These are phyloP conservation scores for Xylaria sp. DNA, from an alignment of 2,329 filamentous ascomycete genomes.

Conservation along the genomic window DNA sequence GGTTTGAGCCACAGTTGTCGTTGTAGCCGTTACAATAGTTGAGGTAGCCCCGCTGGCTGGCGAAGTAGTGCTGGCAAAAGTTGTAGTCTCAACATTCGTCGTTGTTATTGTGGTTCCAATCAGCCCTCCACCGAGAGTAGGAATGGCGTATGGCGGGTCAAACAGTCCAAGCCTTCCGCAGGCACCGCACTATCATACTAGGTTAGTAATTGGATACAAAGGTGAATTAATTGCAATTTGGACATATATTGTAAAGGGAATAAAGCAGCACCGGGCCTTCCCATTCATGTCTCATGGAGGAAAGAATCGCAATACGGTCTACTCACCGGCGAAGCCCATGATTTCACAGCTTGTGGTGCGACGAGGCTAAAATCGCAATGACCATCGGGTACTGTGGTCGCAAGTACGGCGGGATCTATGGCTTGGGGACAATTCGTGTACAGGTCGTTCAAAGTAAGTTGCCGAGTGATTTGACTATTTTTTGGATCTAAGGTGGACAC, in stretches of 20 bases:
- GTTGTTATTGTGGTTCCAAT: slow-evolving; percentile 37
- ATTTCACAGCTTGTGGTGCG: slow-evolving; percentile 47
- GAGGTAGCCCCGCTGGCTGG: slow-evolving; percentile 27
- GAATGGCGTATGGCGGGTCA: slow-evolving; percentile 54
- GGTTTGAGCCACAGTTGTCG: slow-evolving; percentile 35
- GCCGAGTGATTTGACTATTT: slow-evolving; percentile 40
- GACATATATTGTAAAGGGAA: background rate
- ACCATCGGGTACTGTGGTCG: slow-evolving; percentile 45
- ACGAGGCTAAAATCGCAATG: slow-evolving; percentile 51
- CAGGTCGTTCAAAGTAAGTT: slow-evolving; percentile 51
- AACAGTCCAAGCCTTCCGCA: slow-evolving; percentile 53
- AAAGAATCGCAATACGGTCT: background rate
- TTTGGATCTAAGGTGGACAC: slow-evolving; percentile 51
- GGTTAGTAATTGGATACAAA: background rate
- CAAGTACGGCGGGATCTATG: slow-evolving; percentile 43
- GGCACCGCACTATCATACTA: slow-evolving; percentile 44
- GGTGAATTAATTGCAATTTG: background rate
- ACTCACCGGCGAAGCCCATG: slow-evolving; percentile 49
- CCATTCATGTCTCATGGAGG: too few species aligned
- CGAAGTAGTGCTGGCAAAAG: slow-evolving; percentile 15
- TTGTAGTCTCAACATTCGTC: slow-evolving; percentile 34
- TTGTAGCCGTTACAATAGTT: slow-evolving; percentile 25
- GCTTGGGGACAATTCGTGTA: slow-evolving; percentile 50
- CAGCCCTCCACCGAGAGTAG: slow-evolving; percentile 47
- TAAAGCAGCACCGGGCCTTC: background rate